These are phyloP conservation scores for Nemania bipapillata DNA, from an alignment of 2,329 filamentous ascomycete species.

Conservation along the genomic window DNA sequence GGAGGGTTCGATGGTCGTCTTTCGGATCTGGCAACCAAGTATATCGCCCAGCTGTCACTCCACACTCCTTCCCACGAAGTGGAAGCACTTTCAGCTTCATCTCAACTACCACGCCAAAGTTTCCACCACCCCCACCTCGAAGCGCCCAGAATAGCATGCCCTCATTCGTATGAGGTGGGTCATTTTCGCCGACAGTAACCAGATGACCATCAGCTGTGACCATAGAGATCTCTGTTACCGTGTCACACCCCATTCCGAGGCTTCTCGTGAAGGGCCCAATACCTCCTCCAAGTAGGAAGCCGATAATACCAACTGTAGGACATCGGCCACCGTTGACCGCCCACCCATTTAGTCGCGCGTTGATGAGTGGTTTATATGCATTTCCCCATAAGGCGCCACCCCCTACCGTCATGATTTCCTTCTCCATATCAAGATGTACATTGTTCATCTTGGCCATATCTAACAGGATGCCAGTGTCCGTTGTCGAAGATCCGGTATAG, in stretches of 20 bases:
- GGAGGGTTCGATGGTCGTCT: slow-evolving; percentile 25
- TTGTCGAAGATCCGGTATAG: slow-evolving; percentile 41
- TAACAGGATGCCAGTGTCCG: slow-evolving; percentile 47
- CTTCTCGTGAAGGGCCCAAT: slow-evolving; percentile 22
- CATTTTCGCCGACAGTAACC: slow-evolving; percentile 12
- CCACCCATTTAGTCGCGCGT: slow-evolving; percentile 38
- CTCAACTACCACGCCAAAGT: slow-evolving; percentile 54
- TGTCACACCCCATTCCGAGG: slow-evolving; percentile 28
- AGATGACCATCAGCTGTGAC: slow-evolving; percentile 1
- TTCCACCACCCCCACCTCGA: slow-evolving; percentile 55
- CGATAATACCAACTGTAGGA: slow-evolving; percentile 35
- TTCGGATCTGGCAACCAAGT: slow-evolving; percentile 38
- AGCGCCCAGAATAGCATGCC: slow-evolving; percentile 55
- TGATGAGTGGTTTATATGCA: slow-evolving; percentile 49
- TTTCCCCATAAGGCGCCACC: slow-evolving; percentile 51
- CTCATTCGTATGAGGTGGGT: slow-evolving; percentile 41
- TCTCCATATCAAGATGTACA: slow-evolving; percentile 41
- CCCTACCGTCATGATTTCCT: slow-evolving; percentile 40
- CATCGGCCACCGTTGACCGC: slow-evolving; percentile 50
- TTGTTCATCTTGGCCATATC: slow-evolving; percentile 50
- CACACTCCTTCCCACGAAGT: slow-evolving; percentile 11
- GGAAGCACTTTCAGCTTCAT: slow-evolving; percentile 47
- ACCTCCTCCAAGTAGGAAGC: slow-evolving; percentile 17
- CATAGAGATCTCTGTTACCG: neutral
- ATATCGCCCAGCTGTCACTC: slow-evolving; percentile 46